Percentiles rank a stretch among this genome's conserved stretches.
Evolutionary conservation across 2,329 filamentous ascomycete species (phyloP).

Genomic region (Diaporthe sp.): DNA sequence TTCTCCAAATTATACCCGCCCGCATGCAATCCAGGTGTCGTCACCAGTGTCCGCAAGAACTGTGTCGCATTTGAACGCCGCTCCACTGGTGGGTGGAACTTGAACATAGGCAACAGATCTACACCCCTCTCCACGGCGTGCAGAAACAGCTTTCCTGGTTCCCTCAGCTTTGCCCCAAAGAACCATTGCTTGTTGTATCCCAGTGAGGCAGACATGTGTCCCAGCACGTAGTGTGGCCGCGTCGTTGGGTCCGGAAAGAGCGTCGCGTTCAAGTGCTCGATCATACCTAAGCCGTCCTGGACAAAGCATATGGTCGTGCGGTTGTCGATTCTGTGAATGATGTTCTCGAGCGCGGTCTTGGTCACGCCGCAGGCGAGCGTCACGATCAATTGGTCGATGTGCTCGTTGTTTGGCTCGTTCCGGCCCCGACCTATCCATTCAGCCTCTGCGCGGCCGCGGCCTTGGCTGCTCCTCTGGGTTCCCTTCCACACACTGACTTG

Average conservation of each 20-base stretch:
- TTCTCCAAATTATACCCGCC: slow-evolving; percentile 69
- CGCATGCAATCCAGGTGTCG: slow-evolving; percentile 73
- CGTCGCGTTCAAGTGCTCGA: slow-evolving; percentile 81
- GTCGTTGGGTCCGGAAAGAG: slow-evolving; percentile 77
- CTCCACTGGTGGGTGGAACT: slow-evolving; percentile 45
- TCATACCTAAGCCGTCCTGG: slow-evolving; percentile 73
- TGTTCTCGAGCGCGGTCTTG: slow-evolving; percentile 45
- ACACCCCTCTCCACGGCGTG: slow-evolving; percentile 46
- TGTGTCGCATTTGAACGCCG: slow-evolving; percentile 57
- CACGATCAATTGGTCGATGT: slow-evolving; percentile 50
- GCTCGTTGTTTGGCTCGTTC: slow-evolving; percentile 36
- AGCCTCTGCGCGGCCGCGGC: slow-evolving; percentile 43
- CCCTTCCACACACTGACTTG: slow-evolving; percentile 44
- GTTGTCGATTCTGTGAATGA: slow-evolving; percentile 51
- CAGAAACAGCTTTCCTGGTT: slow-evolving; percentile 52
- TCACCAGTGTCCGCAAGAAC: slow-evolving; percentile 74
- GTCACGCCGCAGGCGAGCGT: slow-evolving; percentile 49
- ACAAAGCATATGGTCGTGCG: slow-evolving; percentile 53
- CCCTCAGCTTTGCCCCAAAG: slow-evolving; percentile 56
- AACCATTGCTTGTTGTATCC: slow-evolving; percentile 56
- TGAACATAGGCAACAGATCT: slow-evolving; percentile 40
- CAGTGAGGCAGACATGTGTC: slow-evolving; percentile 68
- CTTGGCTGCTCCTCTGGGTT: slow-evolving; percentile 34
- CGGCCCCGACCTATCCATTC: slow-evolving; percentile 44
- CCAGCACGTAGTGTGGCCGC: slow-evolving; percentile 83